These are phyloP conservation scores for Trypanosoma platydactyli DNA, from an alignment of 208 protist species.

Conservation along the genomic window DNA sequence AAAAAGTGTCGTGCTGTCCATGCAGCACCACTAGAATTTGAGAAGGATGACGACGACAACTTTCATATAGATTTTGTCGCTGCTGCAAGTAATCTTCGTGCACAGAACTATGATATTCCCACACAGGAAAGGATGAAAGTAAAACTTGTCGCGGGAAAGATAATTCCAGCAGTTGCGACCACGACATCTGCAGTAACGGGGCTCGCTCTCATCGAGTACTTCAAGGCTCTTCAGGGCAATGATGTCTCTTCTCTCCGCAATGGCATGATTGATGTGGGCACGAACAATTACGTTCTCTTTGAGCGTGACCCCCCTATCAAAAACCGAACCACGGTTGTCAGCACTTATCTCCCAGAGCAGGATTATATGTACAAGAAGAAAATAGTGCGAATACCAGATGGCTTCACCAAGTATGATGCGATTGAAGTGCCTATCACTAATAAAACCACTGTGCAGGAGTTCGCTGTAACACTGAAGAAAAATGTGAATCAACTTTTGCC, in stretches of 20 bases:
- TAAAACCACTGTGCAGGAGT: constrained; percentile 70
- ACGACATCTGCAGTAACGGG: constrained; percentile 99
- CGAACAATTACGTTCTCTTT: constrained; percentile 91
- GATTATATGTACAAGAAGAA: constrained; percentile 90
- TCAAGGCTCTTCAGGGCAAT: constrained; percentile 94
- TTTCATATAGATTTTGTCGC: constrained; percentile 96
- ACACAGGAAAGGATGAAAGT: constrained; percentile 85
- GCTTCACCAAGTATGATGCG: constrained; percentile 88
- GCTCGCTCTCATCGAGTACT: constrained; percentile 97
- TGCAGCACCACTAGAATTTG: constrained; percentile 85
- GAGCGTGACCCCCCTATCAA: constrained; percentile 78
- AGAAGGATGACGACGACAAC: constrained; percentile 97
- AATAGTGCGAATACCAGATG: constrained; percentile 74
- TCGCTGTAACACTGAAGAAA: constrained; percentile 47
- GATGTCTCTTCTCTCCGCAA: constrained; percentile 75
- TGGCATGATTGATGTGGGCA: constrained; percentile 88
- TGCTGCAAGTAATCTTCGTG: constrained; percentile 92
- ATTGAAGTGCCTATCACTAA: constrained; percentile 65
- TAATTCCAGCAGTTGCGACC: constrained; percentile 99
- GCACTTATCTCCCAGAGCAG: constrained; percentile 83
- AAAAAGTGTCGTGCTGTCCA: constrained; percentile 44
- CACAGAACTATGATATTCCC: constrained; percentile 93
- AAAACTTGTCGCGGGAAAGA: constrained; percentile 97
- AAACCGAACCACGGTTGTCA: constrained; percentile 65
- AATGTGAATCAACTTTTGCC: constrained; percentile 57